Evolutionary conservation across 2,329 filamentous ascomycete species (phyloP).

Genomic region (Tolypocladium nubicola): DNA sequence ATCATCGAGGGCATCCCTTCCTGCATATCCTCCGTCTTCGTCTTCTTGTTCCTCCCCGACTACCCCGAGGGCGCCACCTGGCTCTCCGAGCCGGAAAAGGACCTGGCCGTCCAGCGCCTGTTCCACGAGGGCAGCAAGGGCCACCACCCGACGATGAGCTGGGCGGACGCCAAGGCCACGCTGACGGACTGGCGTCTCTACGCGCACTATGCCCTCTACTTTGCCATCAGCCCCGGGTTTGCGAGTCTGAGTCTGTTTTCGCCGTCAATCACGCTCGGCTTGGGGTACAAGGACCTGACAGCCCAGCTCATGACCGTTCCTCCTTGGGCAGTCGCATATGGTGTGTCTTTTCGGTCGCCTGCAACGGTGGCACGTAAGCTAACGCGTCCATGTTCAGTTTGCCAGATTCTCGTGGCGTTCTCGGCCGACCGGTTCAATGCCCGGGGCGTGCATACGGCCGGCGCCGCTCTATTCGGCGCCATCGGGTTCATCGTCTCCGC

Average conservation of each 20-base stretch:
- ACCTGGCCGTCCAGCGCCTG: slow-evolving; percentile 37
- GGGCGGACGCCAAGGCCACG: slow-evolving; percentile 59
- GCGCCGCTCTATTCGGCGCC: slow-evolving; percentile 31
- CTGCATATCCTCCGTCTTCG: slow-evolving; percentile 48
- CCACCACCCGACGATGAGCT: slow-evolving; percentile 50
- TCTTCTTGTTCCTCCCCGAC: slow-evolving; percentile 60
- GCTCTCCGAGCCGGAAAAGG: slow-evolving; percentile 48
- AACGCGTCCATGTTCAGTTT: slow-evolving; percentile 14
- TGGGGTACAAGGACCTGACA: slow-evolving; percentile 37
- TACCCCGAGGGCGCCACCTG: slow-evolving; percentile 55
- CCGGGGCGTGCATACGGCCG: slow-evolving; percentile 33
- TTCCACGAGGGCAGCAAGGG: slow-evolving; percentile 39
- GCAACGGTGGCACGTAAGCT: slow-evolving; percentile 5
- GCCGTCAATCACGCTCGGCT: slow-evolving; percentile 47
- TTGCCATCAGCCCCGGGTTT: slow-evolving; percentile 43
- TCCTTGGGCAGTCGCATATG: slow-evolving; percentile 51
- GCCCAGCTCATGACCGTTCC: slow-evolving; percentile 59
- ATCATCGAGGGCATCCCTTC: slow-evolving; percentile 56
- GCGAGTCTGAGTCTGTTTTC: slow-evolving; percentile 51
- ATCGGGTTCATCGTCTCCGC: slow-evolving; percentile 50
- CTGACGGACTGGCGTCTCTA: slow-evolving; percentile 58
- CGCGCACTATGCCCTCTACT: slow-evolving; percentile 48
- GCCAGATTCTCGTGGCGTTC: slow-evolving; percentile 36
- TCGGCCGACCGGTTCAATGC: slow-evolving; percentile 54
- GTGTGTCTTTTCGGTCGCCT: slow-evolving; percentile 10